Evolutionary conservation across 306 rosid genomes (phyloP).

Genomic region (Vigna unguiculata): DNA sequence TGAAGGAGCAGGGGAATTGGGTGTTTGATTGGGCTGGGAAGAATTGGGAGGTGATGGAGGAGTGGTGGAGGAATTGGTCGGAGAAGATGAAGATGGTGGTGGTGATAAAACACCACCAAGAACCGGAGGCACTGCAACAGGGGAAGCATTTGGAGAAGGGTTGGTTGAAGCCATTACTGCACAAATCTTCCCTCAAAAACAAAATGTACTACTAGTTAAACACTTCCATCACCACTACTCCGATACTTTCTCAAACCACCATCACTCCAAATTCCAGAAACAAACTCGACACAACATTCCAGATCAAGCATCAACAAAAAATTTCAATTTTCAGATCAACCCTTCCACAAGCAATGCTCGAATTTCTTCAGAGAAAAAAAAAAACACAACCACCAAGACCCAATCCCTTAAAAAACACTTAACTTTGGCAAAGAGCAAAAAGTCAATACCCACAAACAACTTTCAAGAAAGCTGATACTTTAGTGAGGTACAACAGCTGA

Average conservation of each 20-base stretch:
- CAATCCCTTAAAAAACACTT: constrained; percentile 12
- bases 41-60: constrained; percentile 55
- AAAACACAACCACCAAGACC: constrained; percentile 42
- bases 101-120: constrained; percentile 45
- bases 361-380: constrained; percentile 9
- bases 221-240: constrained; percentile 43
- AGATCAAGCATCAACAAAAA: constrained; percentile 43
- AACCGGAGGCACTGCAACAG: constrained; percentile 69
- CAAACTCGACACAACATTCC: constrained; percentile 16
- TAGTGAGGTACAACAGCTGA: constrained; percentile 29
- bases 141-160: constrained; percentile 77
- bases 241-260: constrained; percentile 21
- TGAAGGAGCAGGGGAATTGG: constrained; percentile 52
- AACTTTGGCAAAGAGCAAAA: constrained; percentile 17
- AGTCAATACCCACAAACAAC: constrained; percentile 46
- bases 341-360: constrained; percentile 30
- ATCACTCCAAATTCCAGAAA: constrained; percentile 20
- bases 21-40: constrained; percentile 48
- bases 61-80: constrained; percentile 43
- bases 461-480: constrained; percentile 33
- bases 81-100: constrained; percentile 40
- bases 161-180: constrained; percentile 67
- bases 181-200: constrained; percentile 44
- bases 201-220: constrained; percentile 45
- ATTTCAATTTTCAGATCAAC: constrained; percentile 41